Evolutionary conservation across 352 stramenopile genomes (phyloP).

Genomic region (Phytophthora aleatoria): DNA sequence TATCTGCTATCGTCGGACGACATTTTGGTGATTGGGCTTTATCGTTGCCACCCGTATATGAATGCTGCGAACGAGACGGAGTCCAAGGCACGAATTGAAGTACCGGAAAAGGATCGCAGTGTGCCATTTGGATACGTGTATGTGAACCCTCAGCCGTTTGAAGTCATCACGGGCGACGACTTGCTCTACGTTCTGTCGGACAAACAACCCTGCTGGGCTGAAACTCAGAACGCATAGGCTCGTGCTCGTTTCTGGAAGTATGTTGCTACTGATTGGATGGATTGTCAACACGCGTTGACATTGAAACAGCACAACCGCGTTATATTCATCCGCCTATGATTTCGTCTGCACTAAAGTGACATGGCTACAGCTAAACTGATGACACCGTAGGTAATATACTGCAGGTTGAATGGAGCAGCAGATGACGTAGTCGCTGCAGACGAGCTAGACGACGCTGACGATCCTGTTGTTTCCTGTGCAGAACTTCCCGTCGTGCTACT

Average conservation of each 20-base stretch:
- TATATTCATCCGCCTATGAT: background rate
- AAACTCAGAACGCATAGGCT: conserved; percentile 19
- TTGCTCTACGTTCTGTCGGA: conserved; percentile 84
- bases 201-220: conserved; percentile 78
- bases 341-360: conserved; percentile 1
- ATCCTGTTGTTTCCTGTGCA: conserved; percentile 2
- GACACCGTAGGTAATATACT: background rate
- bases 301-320: background rate
- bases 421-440: conserved; percentile 19
- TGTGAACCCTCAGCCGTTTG: conserved; percentile 78
- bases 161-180: conserved; percentile 81
- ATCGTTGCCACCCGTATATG: conserved; percentile 74
- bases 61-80: conserved; percentile 11
- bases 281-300: background rate
- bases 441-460: conserved; percentile 10
- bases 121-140: conserved; percentile 86
- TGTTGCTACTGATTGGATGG: background rate
- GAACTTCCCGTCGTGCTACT: conserved; percentile 10
- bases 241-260: background rate
- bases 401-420: conserved; percentile 7
- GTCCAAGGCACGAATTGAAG: conserved; percentile 48
- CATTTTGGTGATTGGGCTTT: conserved; percentile 78
- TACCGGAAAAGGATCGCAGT: conserved; percentile 65
- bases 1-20: conserved; percentile 81
- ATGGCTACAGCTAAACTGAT: conserved; percentile 7